Conservation (phyloP, 2,329 filamentous ascomycete species). For the Arthrobotrys conoides region DNA sequence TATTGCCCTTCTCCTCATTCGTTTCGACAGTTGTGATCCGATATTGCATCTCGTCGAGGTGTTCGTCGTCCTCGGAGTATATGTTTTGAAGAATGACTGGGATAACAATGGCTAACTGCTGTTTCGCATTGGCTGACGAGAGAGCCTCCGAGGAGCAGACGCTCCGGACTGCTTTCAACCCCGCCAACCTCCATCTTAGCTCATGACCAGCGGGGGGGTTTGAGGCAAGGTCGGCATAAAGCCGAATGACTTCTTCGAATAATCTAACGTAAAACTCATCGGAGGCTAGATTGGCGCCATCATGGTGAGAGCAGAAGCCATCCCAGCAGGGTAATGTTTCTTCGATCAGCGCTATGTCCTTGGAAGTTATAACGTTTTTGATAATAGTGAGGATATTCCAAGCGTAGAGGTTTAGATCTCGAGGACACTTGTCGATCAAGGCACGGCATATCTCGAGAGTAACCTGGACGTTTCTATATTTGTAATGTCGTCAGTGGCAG, state of each 20-base stretch:
- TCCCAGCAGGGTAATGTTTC: slow-evolving; percentile 89
- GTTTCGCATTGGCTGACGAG: slow-evolving; percentile 82
- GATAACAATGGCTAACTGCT: slow-evolving; percentile 83
- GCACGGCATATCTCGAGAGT: slow-evolving; percentile 92
- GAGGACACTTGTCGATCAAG: slow-evolving; percentile 91
- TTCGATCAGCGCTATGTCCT: slow-evolving; percentile 92
- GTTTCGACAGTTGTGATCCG: slow-evolving; percentile 66
- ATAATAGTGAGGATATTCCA: slow-evolving; percentile 87
- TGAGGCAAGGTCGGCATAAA: slow-evolving; percentile 78
- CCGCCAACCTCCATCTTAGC: slow-evolving; percentile 82
- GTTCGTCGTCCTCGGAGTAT: slow-evolving; percentile 79
- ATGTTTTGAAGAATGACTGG: slow-evolving; percentile 90
- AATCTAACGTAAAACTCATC: slow-evolving; percentile 86
- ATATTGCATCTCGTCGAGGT: slow-evolving; percentile 78
- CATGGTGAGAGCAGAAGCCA: slow-evolving; percentile 89
- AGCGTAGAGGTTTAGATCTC: slow-evolving; percentile 90
- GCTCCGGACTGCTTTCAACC: slow-evolving; percentile 78
- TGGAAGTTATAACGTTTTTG: slow-evolving; percentile 83
- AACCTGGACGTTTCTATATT: slow-evolving; percentile 85
- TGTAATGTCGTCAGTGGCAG: background rate
- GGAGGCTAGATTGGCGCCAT: slow-evolving; percentile 85
- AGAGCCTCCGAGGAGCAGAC: slow-evolving; percentile 79
- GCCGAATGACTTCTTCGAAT: slow-evolving; percentile 84
- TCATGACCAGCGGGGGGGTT: slow-evolving; percentile 79
- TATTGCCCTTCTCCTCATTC: slow-evolving; percentile 71